Conservation (phyloP, 768 basidiomycete species). For the Leccinellum rugosiceps region DNA sequence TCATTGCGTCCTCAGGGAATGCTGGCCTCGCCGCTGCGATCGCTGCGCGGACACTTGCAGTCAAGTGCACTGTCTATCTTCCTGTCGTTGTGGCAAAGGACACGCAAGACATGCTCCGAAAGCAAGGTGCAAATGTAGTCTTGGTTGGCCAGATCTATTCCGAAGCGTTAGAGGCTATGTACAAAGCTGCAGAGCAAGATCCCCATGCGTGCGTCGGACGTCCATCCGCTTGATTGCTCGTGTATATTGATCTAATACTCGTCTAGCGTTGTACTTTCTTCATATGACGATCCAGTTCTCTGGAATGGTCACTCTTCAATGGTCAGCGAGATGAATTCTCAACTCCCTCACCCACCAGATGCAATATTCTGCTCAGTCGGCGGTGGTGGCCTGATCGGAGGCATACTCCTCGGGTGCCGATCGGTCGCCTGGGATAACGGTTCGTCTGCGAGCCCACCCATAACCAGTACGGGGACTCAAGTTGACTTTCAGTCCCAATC, state of each 20-base stretch:
- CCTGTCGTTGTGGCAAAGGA: conserved; percentile 49
- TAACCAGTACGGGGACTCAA: not conserved
- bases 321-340: conserved; percentile 57
- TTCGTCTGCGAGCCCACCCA: conserved; percentile 28
- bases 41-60: conserved; percentile 50
- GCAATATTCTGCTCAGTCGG: conserved; percentile 80
- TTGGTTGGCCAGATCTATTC: conserved; percentile 56
- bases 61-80: conserved; percentile 67
- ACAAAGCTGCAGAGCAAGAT: conserved; percentile 41
- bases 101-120: conserved; percentile 48
- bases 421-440: conserved; percentile 67
- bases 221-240: not conserved
- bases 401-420: conserved; percentile 66
- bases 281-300: conserved; percentile 64
- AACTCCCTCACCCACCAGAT: conserved; percentile 55
- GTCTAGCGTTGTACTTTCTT: conserved; percentile 60
- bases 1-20: conserved; percentile 78
- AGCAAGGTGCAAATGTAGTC: conserved; percentile 56
- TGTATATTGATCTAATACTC: not conserved
- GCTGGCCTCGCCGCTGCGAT: conserved; percentile 73
- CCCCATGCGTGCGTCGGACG: conserved; percentile 47
- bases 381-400: conserved; percentile 69
- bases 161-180: conserved; percentile 54
- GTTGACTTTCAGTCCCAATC: conserved; percentile 51
- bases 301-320: conserved; percentile 82